Evolutionary conservation across 768 basidiomycete species (phyloP), one percentile per base, ranked within the genome.

Genomic region (Lentinula raphanica): DNA sequence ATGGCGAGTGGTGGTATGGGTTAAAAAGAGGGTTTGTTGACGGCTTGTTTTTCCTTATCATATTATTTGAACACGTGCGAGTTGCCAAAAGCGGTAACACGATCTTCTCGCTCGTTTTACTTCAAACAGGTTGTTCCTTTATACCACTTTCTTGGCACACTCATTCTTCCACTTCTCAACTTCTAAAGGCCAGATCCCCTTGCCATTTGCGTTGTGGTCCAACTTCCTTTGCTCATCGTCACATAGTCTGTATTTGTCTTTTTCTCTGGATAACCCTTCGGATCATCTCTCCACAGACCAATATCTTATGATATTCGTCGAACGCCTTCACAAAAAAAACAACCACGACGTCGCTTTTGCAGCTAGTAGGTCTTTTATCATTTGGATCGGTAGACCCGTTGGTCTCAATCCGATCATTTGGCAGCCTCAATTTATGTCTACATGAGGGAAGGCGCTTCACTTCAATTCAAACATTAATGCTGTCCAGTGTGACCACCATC

Each of bases 1-100:
- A 56, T 56, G 55, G 44, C 40, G 29, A 38, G 25, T 44, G 55
- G 44, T 46, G 55, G 44, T 56, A 32, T 46, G 44, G 56, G 56
- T 42, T 57, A 45, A 49, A 57, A 57, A 57, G 46, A 57, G 56
- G 35, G 15, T 45, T 44, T 44, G 42, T 44, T 44, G 42, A 44
- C 21, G 42, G 21, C 42, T 44, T 44, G 42, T 44, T 44, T 44
- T 44, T 44, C 42, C n/a, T 23, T 44, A 42, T 42, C 40, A 42
- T 42, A 42, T 42, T 21, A 44, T 44, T n/a, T n/a, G 23, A 21
- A 17, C 42, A 44, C 42, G 42, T 44, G 42, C 42, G n/a, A 23
- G 21, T 21, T 44, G 21, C 42, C 42, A 44, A 44, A 44, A 44
- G 21, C 19, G n/a, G 42, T 44, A 44, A 44, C 42, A 21, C 42